Conservation (phyloP, 139 green algal species). For the Penium margaritaceum region DNA sequence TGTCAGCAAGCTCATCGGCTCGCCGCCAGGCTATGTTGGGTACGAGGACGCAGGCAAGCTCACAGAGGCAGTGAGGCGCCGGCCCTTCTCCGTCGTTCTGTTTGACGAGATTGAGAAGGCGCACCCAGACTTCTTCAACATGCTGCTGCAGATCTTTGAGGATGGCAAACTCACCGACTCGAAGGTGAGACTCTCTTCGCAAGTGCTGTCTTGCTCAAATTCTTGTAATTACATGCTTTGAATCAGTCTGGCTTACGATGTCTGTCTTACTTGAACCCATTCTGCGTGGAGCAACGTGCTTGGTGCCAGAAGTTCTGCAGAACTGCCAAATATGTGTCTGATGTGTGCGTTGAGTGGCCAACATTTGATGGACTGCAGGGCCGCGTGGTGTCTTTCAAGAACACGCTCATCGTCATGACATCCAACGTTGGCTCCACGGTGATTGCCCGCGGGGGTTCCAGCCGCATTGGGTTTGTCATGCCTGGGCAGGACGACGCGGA, state of each 20-base stretch:
- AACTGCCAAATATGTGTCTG: no score
- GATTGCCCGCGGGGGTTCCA: conserved; percentile 58
- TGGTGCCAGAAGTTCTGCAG: no score
- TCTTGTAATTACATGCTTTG: background rate
- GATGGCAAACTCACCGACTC: conserved; percentile 85
- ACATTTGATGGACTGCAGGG: conserved; percentile 47
- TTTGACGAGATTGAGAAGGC: conserved; percentile 99
- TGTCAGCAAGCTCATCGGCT: conserved; percentile 68
- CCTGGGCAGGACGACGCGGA: conserved; percentile 36
- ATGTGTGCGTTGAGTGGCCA: background rate
- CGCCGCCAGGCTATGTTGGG: conserved; percentile 62
- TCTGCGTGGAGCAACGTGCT: no score
- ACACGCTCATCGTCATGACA: conserved; percentile 72
- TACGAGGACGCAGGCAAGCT: conserved; percentile 70
- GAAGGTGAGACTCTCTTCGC: conserved; percentile 9
- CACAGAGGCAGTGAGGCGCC: conserved; percentile 69
- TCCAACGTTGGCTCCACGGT: conserved; percentile 71
- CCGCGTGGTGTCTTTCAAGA: conserved; percentile 69
- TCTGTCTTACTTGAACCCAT: no score
- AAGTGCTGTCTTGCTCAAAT: conserved; percentile 4
- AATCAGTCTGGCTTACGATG: no score
- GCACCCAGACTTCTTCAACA: conserved; percentile 96
- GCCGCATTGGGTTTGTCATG: conserved; percentile 64
- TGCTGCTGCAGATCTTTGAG: conserved; percentile 94
- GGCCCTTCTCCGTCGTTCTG: conserved; percentile 78